A percentile compares a stretch with the other conserved stretches of the same genome.
These are phyloP conservation scores for Diplodia corticola DNA, from an alignment of 2,329 filamentous ascomycete genomes.

Conservation along the genomic window DNA sequence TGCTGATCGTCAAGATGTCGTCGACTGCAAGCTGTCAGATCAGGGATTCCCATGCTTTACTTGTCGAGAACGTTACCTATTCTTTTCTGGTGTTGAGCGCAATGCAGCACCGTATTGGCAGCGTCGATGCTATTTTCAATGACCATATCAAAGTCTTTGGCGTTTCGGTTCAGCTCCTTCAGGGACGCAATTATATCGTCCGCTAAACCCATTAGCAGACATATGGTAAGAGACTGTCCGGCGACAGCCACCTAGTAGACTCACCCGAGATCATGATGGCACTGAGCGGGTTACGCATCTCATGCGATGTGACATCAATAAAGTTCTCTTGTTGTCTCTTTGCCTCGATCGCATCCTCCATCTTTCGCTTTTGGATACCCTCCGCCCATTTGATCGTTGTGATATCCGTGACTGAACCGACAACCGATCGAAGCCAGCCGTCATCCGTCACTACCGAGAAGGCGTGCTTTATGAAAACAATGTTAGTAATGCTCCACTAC, in stretches of 20 bases:
- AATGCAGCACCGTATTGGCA: conserved; percentile 34
- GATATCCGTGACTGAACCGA: conserved; percentile 37
- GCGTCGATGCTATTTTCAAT: conserved; percentile 26
- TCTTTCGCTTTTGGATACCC: conserved; percentile 18
- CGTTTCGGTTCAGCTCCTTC: background rate
- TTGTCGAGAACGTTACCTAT: conserved; percentile 25
- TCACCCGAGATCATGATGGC: conserved; percentile 23
- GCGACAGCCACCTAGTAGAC: background rate
- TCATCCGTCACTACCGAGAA: conserved; percentile 31
- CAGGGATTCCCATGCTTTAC: background rate
- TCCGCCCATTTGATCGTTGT: conserved; percentile 37
- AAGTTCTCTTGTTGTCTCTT: conserved; percentile 40
- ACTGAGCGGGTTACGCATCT: conserved; percentile 34
- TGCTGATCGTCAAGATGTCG: conserved; percentile 24
- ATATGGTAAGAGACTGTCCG: background rate
- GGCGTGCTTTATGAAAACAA: background rate
- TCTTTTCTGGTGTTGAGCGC: conserved; percentile 38
- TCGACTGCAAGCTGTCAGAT: conserved; percentile 15
- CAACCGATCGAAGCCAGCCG: conserved; percentile 33
- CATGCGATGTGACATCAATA: conserved; percentile 40
- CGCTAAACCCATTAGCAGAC: conserved; percentile 2
- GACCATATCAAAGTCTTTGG: background rate
- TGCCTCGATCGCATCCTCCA: conserved; percentile 34
- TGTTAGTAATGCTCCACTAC: background rate
- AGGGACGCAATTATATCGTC: conserved; percentile 21